Base-by-base conservation (phyloP, 371 early-diverging fungal genomes). In the Actinomortierella wolfii region DNA sequence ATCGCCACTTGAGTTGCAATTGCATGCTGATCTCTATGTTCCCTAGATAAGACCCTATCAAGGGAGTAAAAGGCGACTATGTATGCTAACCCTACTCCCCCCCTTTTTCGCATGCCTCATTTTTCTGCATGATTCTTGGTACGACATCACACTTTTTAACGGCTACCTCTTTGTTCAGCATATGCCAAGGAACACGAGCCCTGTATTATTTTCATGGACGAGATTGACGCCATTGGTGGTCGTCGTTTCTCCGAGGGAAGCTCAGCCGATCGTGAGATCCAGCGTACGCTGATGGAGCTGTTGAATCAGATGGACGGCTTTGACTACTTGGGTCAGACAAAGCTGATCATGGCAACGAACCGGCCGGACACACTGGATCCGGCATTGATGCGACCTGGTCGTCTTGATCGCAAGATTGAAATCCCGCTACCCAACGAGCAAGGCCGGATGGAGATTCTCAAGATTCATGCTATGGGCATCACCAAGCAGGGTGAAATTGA, bases 131-230 rank as follows among this genome's bases (percentile, higher is more conserved):
- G 48, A 25, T 11, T 47, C 23, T 20, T 7, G 2, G 15, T 15
- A 34, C 24, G 29, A 9, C 25, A 43, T 24, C 26, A 13, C 34
- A 4, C 34, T 34, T 34, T 11, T 34, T 34, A 34, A 34, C 34
- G 21, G 49, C 28, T 24, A 42, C 45, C 34, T 39, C 39, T 44
- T 51, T n/a, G n/a, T n/a, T n/a, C n/a, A 24, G 55, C 39, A 42
- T 55, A 43, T 55, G 99, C 99, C 43, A 93, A 92, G 70, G 96
- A 97, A 64, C 98, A 98, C 77, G 97, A 97, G 65, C 99, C 99
- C n/a, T 99, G 99, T 82, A 97, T 99, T 69, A 99, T 99, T 54
- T 99, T 99, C 78, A 96, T 99, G 97, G 99, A 99, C 80, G 99
- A 99, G 81, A 99, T 99, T 68, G 99, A 99, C 85, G 99, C 99